phyloP scores from a whole-genome alignment of 2,329 filamentous ascomycete genomes.

The Calonectria montana region DNA sequence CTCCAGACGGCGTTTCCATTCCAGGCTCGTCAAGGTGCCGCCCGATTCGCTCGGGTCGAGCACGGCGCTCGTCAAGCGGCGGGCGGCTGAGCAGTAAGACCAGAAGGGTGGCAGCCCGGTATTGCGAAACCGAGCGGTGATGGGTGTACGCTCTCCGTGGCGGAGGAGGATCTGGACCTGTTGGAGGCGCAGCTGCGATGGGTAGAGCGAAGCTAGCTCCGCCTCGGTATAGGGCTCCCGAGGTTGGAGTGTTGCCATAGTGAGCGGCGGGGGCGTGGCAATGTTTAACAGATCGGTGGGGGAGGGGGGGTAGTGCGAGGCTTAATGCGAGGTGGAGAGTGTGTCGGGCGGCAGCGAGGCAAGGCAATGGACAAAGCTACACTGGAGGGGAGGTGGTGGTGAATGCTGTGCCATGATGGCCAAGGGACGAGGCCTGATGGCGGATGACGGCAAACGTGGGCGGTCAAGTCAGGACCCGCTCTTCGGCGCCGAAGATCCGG shows the following conservation, averaged over 20 bases:
- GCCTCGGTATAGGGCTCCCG: slow-evolving; percentile 81
- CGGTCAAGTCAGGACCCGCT: background rate
- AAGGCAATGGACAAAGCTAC: background rate
- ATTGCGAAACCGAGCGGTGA: slow-evolving; percentile 89
- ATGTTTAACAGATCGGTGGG: background rate
- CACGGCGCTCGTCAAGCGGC: slow-evolving; percentile 70
- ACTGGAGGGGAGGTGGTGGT: background rate
- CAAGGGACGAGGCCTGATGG: background rate
- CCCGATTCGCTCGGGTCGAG: slow-evolving; percentile 54
- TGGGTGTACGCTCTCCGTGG: slow-evolving; percentile 85
- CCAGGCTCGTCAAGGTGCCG: slow-evolving; percentile 58
- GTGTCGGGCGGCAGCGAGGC: background rate
- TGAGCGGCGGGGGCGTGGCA: background rate
- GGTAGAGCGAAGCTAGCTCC: slow-evolving; percentile 86
- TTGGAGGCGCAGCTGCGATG: slow-evolving; percentile 81
- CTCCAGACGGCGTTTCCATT: slow-evolving; percentile 82
- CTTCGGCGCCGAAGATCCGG: slow-evolving; percentile 9
- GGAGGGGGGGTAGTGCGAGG: background rate
- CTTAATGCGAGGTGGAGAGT: background rate
- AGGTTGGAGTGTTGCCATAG: slow-evolving; percentile 83
- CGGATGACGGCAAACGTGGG: slow-evolving; percentile 17
- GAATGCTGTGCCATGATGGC: background rate
- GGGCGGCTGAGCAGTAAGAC: slow-evolving; percentile 89
- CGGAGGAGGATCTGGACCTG: slow-evolving; percentile 89
- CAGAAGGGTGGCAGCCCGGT: slow-evolving; percentile 76